Evolutionary conservation across 139 green algal genomes (phyloP).

Genomic region (Asterochloris erici): DNA sequence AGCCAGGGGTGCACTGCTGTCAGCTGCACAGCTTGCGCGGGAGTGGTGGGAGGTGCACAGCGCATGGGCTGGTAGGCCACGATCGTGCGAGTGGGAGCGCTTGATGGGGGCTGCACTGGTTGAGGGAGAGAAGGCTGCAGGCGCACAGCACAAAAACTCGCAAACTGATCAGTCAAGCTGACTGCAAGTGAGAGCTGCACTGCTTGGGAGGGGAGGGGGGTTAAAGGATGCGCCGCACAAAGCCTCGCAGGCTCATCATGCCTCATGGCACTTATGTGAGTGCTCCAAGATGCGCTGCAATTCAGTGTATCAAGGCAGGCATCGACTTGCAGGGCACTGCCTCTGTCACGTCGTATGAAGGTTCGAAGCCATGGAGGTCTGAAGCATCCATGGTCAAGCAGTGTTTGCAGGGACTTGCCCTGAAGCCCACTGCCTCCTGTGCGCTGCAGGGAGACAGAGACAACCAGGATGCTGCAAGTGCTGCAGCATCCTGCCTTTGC

Average conservation of each 20-base stretch:
- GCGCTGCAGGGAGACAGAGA: slow-evolving; percentile 25
- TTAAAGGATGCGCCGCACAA: no score
- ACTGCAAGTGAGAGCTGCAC: no score
- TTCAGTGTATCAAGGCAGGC: no score
- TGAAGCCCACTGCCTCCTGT: not conserved
- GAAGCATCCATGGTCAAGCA: not conserved
- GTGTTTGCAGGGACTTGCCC: not conserved
- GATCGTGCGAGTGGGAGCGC: not conserved
- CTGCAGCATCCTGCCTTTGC: slow-evolving; percentile 44
- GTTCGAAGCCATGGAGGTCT: no score
- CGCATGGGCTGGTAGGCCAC: not conserved
- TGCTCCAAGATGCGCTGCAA: no score
- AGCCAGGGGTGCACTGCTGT: not conserved
- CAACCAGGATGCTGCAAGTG: slow-evolving; percentile 35
- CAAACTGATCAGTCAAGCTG: not conserved
- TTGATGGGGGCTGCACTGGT: not conserved
- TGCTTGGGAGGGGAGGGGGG: no score
- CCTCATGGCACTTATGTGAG: no score
- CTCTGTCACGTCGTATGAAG: not conserved
- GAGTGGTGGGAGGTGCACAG: not conserved
- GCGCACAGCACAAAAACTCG: not conserved
- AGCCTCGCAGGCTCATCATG: no score
- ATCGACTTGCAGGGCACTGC: not conserved
- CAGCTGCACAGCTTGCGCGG: not conserved
- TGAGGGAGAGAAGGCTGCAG: not conserved